Base-by-base conservation (phyloP, 2,329 filamentous ascomycete species). In the Clarireedia hainanense region DNA sequence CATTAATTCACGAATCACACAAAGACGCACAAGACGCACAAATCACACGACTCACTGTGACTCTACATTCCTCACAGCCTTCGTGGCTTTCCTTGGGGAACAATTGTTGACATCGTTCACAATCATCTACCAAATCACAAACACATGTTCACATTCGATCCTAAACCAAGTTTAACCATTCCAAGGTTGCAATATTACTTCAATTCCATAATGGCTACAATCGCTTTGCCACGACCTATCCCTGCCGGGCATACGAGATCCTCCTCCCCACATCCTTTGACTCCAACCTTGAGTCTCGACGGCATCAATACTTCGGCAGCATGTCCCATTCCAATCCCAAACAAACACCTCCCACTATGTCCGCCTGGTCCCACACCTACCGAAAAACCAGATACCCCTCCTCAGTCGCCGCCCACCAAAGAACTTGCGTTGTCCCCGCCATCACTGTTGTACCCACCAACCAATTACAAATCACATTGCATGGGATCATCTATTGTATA, bases 301-400 rank as follows among this genome's bases (percentile, higher is more conserved):
- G 62, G 47, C 17, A 64, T 69, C 56, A 84, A 83, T 67, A 78
- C 78, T 14, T 75, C 78, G 6, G 68, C 76, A 50, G 73, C 77
- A 64, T 78, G 77, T 47, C 77, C 79, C 6, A 80, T 81, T 17
- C 75, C 87, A 6, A 77, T 94, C 24, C 89, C 91, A 9, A 96
- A 95, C 73, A 95, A 94, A 72, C 90, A 96, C 72, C 77, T 96
- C 24, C 91, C 91, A n/a, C 76, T 86, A 64, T 96, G 90, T 72
- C 87, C 90, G n/a, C 83, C 91, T 1, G 91, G 91, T 1, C 86
- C 89, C 60, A 81, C 75, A 61, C 76, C 70, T 48, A 73, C 71
- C 53, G 75, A 76, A 64, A 78, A 76, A 57, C 77, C 80, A 48
- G 78, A 80, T 64, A 84, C 84, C 34, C 83, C 84, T 49, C 83